phyloP scores from a whole-genome alignment of 2,329 filamentous ascomycete genomes.

The Colletotrichum gloeosporioides region DNA sequence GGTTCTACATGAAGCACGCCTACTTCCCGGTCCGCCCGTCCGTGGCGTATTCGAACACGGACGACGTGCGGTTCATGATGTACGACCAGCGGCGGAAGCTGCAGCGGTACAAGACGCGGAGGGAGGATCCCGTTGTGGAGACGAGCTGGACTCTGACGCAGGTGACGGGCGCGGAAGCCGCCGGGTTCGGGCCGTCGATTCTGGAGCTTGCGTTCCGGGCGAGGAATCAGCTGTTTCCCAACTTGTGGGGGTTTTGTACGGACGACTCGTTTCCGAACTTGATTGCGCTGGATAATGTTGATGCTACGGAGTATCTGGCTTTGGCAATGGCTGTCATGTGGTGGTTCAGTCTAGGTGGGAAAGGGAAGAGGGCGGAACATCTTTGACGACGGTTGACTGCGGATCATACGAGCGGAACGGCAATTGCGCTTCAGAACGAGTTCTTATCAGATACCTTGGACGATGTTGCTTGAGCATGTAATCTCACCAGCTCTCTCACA shows the following conservation, averaged over 20 bases:
- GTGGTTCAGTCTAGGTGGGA: not conserved
- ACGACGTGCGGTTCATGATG: not conserved
- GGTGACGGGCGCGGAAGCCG: not conserved
- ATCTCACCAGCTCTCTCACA: not conserved
- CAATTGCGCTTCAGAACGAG: fast-evolving
- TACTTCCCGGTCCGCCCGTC: not conserved
- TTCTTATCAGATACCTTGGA: not conserved
- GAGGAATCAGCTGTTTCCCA: not conserved
- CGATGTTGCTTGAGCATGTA: not conserved
- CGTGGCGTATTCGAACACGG: not conserved
- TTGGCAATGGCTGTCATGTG: not conserved
- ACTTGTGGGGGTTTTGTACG: not conserved
- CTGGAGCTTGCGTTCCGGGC: not conserved
- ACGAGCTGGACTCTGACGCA: not conserved
- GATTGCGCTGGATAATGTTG: not conserved
- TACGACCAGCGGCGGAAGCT: not conserved
- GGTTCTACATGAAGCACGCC: not conserved
- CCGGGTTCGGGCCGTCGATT: not conserved
- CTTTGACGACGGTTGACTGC: not conserved
- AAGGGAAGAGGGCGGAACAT: not conserved
- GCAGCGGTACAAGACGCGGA: not conserved
- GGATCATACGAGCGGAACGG: not conserved
- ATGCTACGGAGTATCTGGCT: not conserved
- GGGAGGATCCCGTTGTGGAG: not conserved
- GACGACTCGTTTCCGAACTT: not conserved